Evolutionary conservation across 495 filamentous ascomycete genomes (phyloP), one percentile per base, ranked within the genome.

Genomic region (Friedmanniomyces simplex): DNA sequence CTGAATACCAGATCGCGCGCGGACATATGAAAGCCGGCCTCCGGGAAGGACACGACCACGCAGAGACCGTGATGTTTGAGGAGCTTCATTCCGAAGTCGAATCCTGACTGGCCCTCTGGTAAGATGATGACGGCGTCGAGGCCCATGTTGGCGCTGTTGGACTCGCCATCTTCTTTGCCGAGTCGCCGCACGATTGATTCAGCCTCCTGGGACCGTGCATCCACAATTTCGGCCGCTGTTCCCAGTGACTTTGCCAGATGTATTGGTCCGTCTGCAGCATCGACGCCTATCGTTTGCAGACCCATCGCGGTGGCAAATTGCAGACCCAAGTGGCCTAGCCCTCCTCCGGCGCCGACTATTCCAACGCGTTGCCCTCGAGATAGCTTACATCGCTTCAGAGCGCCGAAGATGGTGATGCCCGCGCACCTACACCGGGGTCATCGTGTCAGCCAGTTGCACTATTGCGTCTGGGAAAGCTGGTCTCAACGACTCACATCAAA

Each of bases 251-350:
- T 68, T 3, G 73, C 64, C n/a, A 81, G 55, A 21, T 67, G 65
- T 14, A 82, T 59, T 0, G 73, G 77, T 37, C 70, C 74, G 46
- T 81, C 79, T 22, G 77, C 61, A 32, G 78, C 77, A 55, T 82
- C 80, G 45, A 82, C 67, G 1, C 72, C 80, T 21, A 81, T 66
- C 11, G 79, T 71, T 41, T 63, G 64, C 37, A 80, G 58, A 0
- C 79, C 79, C 61, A 70, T 63, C 14, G 72, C 74, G 51, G 72
- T 77, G 5, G 77, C 77, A 66, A 79, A 80, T 59, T 82, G 80
- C 24, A 72, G 60, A 0, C 73, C 77, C 14, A 82, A 49, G 67
- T 82, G 79, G 0, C 80, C 80, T 7, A 83, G 66, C 12, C 80
- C 80, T 20, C 79, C 79, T 14, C 79, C 80, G 3, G 73, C 69